Base-by-base conservation (phyloP, 805 yeast species). In the Ogataea methanolica region DNA sequence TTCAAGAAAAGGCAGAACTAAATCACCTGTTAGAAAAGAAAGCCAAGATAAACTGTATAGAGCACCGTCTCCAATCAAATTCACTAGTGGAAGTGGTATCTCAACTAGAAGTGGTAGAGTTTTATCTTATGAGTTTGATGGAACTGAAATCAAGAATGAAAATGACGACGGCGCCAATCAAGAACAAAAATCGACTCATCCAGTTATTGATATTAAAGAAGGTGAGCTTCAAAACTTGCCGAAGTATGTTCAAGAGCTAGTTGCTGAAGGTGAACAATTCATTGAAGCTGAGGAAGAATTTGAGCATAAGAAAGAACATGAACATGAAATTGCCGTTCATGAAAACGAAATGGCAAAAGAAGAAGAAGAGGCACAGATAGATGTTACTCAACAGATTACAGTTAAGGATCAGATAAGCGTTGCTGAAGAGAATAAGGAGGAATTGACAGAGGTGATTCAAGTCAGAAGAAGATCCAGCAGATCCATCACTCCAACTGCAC, bases 51-150 rank as follows among this genome's bases (percentile, higher is more conserved):
- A 48, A 29, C 48, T 55, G 5, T 60, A 56, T 37, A 45, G 61
- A 22, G 61, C 57, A 5, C 58, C 58, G 2, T 54, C 60, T 7
- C 52, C 59, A 16, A 51, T 51, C 34, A 54, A 50, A 31, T 50
- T 48, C 45, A 45, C 51, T 26, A 9, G 11, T 16, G 51, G 62
- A 47, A 59, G 62, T 38, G 60, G 62, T 5, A 59, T 59, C 9
- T 50, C 61, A 6, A 59, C 63, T 1, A 53, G 63, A 45, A 59
- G 63, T 42, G 63, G 62, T 9, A 53, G 66, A 15, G 63, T 62
- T 11, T 45, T 63, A 36, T 62, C 67, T 3, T 62, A 62, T 43
- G 66, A 61, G 22, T 46, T 60, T 1, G 67, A 59, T 15, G 57
- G 56, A 16, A 51, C 50, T 36, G 49, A 48, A 6, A 3, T 8